These are phyloP conservation scores for Anethum foeniculum DNA, from an alignment of 140 eudicot species.

Conservation along the genomic window DNA sequence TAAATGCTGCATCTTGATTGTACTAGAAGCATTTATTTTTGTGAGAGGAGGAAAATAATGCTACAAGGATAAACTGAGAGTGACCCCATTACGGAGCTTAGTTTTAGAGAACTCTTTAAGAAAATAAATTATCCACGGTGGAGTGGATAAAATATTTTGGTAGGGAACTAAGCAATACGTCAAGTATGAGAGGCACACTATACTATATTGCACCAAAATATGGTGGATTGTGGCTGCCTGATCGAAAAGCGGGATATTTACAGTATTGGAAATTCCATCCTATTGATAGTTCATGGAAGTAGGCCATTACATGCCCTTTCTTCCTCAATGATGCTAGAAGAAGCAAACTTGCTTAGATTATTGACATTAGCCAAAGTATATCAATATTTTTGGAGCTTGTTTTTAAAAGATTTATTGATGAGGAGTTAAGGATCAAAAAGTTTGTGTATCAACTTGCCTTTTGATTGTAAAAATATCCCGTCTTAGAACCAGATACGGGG, in stretches of 20 bases:
- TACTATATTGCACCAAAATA: constrained; percentile 88
- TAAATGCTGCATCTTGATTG: constrained; percentile 35
- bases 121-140: constrained; percentile 34
- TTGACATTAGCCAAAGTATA: constrained; percentile 59
- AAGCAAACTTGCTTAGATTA: constrained; percentile 81
- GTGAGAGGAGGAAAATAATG: constrained; percentile 20
- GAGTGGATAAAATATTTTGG: constrained; percentile 74
- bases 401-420: constrained; percentile 52
- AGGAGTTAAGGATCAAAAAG: constrained; percentile 51
- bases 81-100: constrained; percentile 31
- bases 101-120: constrained; percentile 46
- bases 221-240: constrained; percentile 54
- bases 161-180: constrained; percentile 81
- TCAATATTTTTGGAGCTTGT: constrained; percentile 56
- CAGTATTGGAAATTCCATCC: constrained; percentile 75
- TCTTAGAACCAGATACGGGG: constrained; percentile 76
- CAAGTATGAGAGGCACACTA: constrained; percentile 88
- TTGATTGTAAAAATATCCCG: constrained; percentile 83
- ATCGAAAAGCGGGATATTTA: constrained; percentile 86
- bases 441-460: constrained; percentile 67
- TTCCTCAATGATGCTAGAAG: constrained; percentile 89
- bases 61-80: constrained; percentile 16
- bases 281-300: constrained; percentile 79
- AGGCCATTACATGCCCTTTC: constrained; percentile 77
- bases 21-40: constrained; percentile 25